Evolutionary conservation across 2,329 filamentous ascomycete species (phyloP), one percentile per base, ranked within the genome.

Genomic region (Colletotrichum higginsianum): DNA sequence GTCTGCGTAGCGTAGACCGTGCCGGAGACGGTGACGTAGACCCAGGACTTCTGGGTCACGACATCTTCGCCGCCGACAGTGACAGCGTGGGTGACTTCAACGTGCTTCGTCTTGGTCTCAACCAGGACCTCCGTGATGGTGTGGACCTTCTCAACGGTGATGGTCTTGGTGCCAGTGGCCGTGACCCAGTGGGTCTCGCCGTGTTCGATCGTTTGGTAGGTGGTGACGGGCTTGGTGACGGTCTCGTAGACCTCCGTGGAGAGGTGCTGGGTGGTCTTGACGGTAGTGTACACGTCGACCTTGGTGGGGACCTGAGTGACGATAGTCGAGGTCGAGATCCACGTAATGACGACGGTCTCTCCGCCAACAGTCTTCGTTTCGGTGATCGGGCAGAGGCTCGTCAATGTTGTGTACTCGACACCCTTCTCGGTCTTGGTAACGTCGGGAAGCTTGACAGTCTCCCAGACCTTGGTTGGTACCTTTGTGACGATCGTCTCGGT

Each of bases 151-250:
- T 84, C 68, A 21, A 72, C 76, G 30, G 79, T 79, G 3, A 82
- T 76, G 8, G 83, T 85, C 76, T 84, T 78, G 3, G 84, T 85
- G 68, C 79, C 78, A 8, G 85, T 87, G 72, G 81, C 74, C 6
- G 83, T 85, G 57, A 85, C 67, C 60, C 82, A 81, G 55, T 84
- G 76, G 12, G 74, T 71, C 35, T 77, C 74, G 67, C 66, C 63
- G 73, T 73, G 58, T 84, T 86, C 57, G 75, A 85, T 79, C n/a
- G 85, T 86, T 6, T 84, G 84, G 76, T 83, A 82, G 61, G 78
- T 79, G 62, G 79, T 82, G 75, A 76, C 81, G 15, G 83, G 82
- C 53, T 83, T 80, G 26, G 84, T 84, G 40, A 72, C 58, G 26
- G 80, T 82, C 62, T 79, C 75, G 64, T 80, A 80, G n/a, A 84